Base-by-base conservation (phyloP, 805 yeast genomes). In the Metschnikowia similis region DNA sequence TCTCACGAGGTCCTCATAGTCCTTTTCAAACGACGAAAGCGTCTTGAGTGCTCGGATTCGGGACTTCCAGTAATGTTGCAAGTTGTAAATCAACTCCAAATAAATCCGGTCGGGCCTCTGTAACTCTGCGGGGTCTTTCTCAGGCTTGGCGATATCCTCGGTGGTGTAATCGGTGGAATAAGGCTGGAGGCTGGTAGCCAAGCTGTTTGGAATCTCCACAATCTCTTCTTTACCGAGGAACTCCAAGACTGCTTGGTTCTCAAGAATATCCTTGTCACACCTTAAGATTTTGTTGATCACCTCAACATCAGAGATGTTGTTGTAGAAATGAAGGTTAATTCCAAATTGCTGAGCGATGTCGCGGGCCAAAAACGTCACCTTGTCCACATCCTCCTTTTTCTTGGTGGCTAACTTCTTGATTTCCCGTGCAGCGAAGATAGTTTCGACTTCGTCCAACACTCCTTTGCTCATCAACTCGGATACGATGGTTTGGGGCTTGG, bases 341-440 rank as follows among this genome's bases (percentile, higher is more conserved):
- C 96, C 96, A 71, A 94, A 90, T 59, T 89, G 97, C 63, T 94
- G 99, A 1, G 96, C 88, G 41, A 90, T 70, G 59, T 87, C 94
- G 53, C 90, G 73, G 0, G 91, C 75, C 56, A 87, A 70, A 56
- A 85, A 82, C 0, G 83, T 61, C 3, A 81, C 59, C 56, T 80
- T 77, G 48, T 77, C 76, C 27, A 68, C 64, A 29, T 74, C 79
- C 32, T 66, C 74, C 47, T 69, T 70, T 56, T 66, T 70, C 51
- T 72, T 69, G 1, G 74, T 69, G 8, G 74, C 78, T 61, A 69
- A 72, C 49, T 69, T 75, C 60, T 66, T 64, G 61, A 65, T 68
- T 56, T 81, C 84, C 56, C 76, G 79, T 2, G 84, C 83, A 7
- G 79, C 79, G 59, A 87, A 87, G 17, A 78, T 72, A 5, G 65